Evolutionary conservation across 2,329 filamentous ascomycete genomes (phyloP).

Genomic region (Pseudogymnoascus sp.): DNA sequence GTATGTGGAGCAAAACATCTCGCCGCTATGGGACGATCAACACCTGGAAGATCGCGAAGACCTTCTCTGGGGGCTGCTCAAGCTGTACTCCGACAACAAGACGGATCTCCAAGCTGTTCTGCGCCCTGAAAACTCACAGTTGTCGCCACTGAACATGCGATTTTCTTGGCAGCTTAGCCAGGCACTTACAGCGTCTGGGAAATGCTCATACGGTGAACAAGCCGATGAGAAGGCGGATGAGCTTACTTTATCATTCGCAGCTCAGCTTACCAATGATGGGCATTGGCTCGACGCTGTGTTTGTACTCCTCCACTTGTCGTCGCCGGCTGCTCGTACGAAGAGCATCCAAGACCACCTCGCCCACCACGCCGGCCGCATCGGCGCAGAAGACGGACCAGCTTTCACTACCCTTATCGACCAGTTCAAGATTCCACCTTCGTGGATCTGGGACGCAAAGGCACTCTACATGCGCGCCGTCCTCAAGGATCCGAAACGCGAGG

Average conservation of each 20-base stretch:
- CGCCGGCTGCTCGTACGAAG: conserved; percentile 51
- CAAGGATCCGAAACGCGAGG: conserved; percentile 61
- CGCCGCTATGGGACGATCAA: conserved; percentile 51
- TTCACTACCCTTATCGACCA: conserved; percentile 54
- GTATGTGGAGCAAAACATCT: conserved; percentile 53
- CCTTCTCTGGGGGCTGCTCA: conserved; percentile 78
- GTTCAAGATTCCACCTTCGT: conserved; percentile 62
- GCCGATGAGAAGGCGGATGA: conserved; percentile 54
- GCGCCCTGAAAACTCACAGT: conserved; percentile 65
- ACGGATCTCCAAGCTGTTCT: conserved; percentile 60
- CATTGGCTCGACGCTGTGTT: conserved; percentile 66
- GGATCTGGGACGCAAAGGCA: conserved; percentile 85
- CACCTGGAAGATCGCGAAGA: conserved; percentile 57
- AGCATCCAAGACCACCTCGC: conserved; percentile 66
- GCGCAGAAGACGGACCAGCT: conserved; percentile 44
- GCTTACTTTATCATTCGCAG: conserved; percentile 55
- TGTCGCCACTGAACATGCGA: conserved; percentile 65
- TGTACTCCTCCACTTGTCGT: conserved; percentile 67
- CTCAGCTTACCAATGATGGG: conserved; percentile 52
- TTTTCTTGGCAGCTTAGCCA: conserved; percentile 80
- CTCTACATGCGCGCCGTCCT: conserved; percentile 67
- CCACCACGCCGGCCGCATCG: conserved; percentile 60
- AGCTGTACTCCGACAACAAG: conserved; percentile 57
- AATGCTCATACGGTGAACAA: conserved; percentile 43
- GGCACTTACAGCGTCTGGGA: conserved; percentile 44